Conservation (phyloP, 768 basidiomycete species). For the Dictyophora rubrovolvata region DNA sequence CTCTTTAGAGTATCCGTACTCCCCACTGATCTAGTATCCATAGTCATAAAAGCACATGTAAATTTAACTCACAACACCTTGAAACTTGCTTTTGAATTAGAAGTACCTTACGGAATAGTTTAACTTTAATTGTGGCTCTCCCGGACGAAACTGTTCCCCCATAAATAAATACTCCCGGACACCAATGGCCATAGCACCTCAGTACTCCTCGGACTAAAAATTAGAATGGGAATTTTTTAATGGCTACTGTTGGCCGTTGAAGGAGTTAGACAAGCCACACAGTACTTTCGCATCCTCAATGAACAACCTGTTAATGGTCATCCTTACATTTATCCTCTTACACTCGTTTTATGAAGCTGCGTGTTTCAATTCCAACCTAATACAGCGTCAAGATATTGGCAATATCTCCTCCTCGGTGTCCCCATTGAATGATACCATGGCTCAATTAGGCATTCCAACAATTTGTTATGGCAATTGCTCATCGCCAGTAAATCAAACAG, state of each 20-base stretch:
- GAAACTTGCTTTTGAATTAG: no score
- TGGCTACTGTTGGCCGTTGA: no score
- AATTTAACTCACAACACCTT: neutral
- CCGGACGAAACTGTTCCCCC: no score
- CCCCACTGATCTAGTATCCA: neutral
- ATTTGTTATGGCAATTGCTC: neutral
- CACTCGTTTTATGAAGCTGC: neutral
- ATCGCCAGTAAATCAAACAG: neutral
- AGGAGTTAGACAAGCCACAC: no score
- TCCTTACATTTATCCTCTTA: neutral
- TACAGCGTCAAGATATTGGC: neutral
- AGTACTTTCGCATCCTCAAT: no score
- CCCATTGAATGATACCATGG: neutral
- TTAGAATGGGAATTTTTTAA: no score
- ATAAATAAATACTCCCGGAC: no score
- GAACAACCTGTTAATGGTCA: no score
- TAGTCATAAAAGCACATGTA: neutral
- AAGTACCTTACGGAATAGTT: no score
- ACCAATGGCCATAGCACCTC: no score
- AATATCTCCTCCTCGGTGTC: neutral
- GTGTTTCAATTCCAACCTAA: neutral
- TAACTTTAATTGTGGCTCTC: no score
- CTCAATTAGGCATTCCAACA: neutral
- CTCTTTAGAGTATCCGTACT: neutral
- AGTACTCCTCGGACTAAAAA: no score